Base-by-base conservation (phyloP, 192 early-diverging fungal genomes). In the Coemansia sp. region DNA sequence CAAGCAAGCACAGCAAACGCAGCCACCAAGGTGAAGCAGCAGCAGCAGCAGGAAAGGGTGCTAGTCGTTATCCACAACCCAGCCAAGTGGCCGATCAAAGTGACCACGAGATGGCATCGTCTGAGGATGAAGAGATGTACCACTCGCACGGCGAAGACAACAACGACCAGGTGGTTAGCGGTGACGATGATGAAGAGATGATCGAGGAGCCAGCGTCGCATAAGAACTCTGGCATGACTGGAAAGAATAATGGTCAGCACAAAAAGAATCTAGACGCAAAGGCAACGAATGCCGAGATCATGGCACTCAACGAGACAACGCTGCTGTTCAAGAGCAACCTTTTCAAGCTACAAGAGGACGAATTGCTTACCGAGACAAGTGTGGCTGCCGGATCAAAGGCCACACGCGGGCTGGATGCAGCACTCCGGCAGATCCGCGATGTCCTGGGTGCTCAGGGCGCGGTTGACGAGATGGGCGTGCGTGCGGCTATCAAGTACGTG, bases 281-380 rank as follows among this genome's bases (percentile, higher is more conserved):
- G 25, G 89, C 90, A 2, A 90, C 90, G 13, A 88, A 86, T 61
- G 89, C 90, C 8, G 95, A 97, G 75, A 86, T 97, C 31, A 88
- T 91, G 70, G 86, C 87, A 52, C 72, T 95, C 64, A 89, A 89
- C 76, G 92, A 95, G 59, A 89, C 92, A 0, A 84, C 87, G 5
- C 85, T 92, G 60, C 75, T 97, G 48, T 93, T 89, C 83, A 94
- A 95, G 64, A 89, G 90, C 48, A 96, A 95, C 75, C 84, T 98
- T 59, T 95, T 96, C 84, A 91, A 90, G 74, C 81, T 98, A 42
- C 92, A 97, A 83, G 84, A 89, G 59, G 67, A 74, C 60, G 64
- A 71, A 60, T 66, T 84, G 59, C 68, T 75, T 25, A 30, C 33
- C 29, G 74, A 82, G 31, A 59, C 63, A 18, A 18, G 9, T 21